Conservation (phyloP, 371 early-diverging fungal species). For the Enterocytospora artemiae region DNA sequence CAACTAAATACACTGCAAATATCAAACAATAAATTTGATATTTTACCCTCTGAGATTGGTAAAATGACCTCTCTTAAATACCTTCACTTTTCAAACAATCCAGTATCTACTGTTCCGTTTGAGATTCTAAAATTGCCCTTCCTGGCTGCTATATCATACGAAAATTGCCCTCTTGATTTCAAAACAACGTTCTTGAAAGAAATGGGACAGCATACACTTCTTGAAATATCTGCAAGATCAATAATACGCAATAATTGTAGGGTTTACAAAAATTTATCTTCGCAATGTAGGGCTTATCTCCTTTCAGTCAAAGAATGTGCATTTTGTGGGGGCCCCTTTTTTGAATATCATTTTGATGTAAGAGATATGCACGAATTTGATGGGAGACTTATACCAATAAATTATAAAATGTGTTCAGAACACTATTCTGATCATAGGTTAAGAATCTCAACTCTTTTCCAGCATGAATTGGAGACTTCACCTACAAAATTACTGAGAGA, state of each 20-base stretch:
- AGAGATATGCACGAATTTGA: conserved; percentile 29
- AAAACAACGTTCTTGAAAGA: conserved; percentile 22
- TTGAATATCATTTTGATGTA: conserved; percentile 60
- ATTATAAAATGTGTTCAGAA: conserved; percentile 44
- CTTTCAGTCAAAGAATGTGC: conserved; percentile 63
- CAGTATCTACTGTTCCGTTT: conserved; percentile 60
- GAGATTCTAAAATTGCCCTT: conserved; percentile 58
- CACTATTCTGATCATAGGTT: conserved; percentile 43
- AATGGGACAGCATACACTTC: conserved; percentile 59
- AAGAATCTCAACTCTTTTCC: conserved; percentile 42
- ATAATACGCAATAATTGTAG: conserved; percentile 63
- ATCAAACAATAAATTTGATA: conserved; percentile 57
- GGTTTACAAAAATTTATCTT: conserved; percentile 59
- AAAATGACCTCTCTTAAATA: conserved; percentile 39
- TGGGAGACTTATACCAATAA: conserved; percentile 23
- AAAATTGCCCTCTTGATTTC: conserved; percentile 59
- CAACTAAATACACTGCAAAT: conserved; percentile 61
- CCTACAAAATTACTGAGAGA: conserved; percentile 17
- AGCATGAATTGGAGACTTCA: conserved; percentile 14
- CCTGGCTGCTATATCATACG: conserved; percentile 27
- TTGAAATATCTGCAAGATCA: conserved; percentile 67
- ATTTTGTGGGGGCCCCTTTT: conserved; percentile 73
- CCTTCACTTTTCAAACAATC: conserved; percentile 56
- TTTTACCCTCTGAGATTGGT: conserved; percentile 45
- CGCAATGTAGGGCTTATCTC: conserved; percentile 63